These are phyloP conservation scores for Macrocybe gigantea DNA, from an alignment of 768 basidiomycete species.

Conservation along the genomic window DNA sequence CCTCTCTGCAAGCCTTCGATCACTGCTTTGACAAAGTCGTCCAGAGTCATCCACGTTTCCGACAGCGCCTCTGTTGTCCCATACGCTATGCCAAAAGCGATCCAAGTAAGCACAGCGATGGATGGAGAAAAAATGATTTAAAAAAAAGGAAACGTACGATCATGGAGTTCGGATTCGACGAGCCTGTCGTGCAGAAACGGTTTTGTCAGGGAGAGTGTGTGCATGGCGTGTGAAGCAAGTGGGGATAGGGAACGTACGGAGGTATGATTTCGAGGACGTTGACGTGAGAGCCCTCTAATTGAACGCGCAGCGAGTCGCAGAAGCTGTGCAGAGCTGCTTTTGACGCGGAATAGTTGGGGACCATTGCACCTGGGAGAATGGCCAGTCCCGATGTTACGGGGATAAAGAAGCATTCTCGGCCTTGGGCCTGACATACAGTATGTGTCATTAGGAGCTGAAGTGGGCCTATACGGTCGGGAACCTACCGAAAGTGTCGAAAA, in stretches of 20 bases:
- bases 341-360: conserved; percentile 48
- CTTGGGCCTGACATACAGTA: conserved; percentile 32
- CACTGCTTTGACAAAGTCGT: conserved; percentile 35
- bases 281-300: conserved; percentile 43
- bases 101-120: background rate
- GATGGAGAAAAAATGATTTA: no score
- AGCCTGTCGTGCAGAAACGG: conserved; percentile 27
- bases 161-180: conserved; percentile 59
- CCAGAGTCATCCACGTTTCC: conserved; percentile 50
- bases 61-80: conserved; percentile 42
- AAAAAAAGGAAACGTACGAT: conserved; percentile 30
- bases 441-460: background rate
- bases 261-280: conserved; percentile 53
- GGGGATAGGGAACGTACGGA: conserved; percentile 33
- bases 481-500: conserved; percentile 46
- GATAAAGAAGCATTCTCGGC: conserved; percentile 40
- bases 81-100: conserved; percentile 30
- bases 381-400: conserved; percentile 49
- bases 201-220: background rate
- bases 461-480: background rate
- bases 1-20: conserved; percentile 22
- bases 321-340: conserved; percentile 56
- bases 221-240: background rate
- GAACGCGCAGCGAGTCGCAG: conserved; percentile 36
- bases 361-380: conserved; percentile 33